A percentile compares a stretch with the other conserved stretches of the same genome.
These are phyloP conservation scores for Apiotrichum gracile DNA, from an alignment of 1,284 basidiomycete genomes.

Conservation along the genomic window DNA sequence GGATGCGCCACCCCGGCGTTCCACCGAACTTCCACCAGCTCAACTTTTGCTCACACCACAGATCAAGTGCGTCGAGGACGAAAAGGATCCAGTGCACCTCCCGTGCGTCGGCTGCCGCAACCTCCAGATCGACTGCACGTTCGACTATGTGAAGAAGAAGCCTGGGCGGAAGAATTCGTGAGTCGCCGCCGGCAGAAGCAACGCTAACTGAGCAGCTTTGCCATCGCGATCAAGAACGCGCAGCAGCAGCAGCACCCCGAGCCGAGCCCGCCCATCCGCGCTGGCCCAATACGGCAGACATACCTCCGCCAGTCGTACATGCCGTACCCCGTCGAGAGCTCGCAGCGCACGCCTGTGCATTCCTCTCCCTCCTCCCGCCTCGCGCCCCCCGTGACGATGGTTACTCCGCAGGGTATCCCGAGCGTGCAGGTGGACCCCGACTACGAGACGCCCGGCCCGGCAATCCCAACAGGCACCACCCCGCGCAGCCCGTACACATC, in stretches of 20 bases:
- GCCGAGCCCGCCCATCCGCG: too few species aligned
- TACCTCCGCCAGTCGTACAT: not conserved
- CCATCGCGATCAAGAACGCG: slow-evolving; percentile 6
- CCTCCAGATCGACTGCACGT: slow-evolving; percentile 37
- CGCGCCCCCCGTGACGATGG: not conserved
- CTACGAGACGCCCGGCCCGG: not conserved
- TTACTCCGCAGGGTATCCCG: not conserved
- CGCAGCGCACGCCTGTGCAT: not conserved
- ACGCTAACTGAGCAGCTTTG: slow-evolving; percentile 6
- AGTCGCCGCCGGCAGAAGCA: slow-evolving; percentile 5
- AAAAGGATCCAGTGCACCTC: slow-evolving; percentile 1
- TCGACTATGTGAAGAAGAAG: slow-evolving; percentile 42
- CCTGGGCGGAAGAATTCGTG: slow-evolving; percentile 44
- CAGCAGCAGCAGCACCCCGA: not conserved
- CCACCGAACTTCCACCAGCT: too few species aligned
- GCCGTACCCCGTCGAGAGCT: not conserved
- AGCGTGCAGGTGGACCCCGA: not conserved
- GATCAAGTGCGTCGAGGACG: slow-evolving; percentile 36
- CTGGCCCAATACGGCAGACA: not conserved
- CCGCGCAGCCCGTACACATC: slow-evolving; percentile 15
- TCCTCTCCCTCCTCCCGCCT: not conserved
- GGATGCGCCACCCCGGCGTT: too few species aligned
- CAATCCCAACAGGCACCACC: not conserved
- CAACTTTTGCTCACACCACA: slow-evolving; percentile 8
- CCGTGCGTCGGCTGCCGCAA: slow-evolving; percentile 40